Percentiles rank a stretch among this genome's conserved stretches.
Conservation (phyloP, 371 early-diverging fungal species). For the Basidiobolus meristosporus region DNA sequence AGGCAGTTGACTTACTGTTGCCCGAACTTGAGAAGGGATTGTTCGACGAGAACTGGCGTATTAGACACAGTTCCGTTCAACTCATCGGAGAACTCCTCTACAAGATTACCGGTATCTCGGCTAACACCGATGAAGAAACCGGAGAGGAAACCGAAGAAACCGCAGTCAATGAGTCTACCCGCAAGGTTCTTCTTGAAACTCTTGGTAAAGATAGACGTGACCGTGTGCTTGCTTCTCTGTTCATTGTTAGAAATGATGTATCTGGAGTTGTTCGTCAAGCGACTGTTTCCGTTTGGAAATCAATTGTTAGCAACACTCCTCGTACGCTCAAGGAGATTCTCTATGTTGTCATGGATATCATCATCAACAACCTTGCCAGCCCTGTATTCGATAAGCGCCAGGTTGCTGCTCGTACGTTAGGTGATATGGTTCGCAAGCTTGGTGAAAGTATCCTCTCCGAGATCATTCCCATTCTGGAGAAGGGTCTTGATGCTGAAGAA, state of each 20-base stretch:
- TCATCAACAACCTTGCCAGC: conserved; percentile 61
- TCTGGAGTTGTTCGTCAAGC: conserved; percentile 79
- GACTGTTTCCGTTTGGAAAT: conserved; percentile 85
- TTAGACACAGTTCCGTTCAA: conserved; percentile 86
- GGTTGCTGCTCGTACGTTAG: conserved; percentile 77
- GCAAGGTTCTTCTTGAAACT: conserved; percentile 56
- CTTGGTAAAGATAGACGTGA: conserved; percentile 78
- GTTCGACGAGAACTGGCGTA: conserved; percentile 86
- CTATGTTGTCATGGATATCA: conserved; percentile 65
- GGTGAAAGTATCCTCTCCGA: conserved; percentile 76
- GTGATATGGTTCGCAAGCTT: conserved; percentile 87
- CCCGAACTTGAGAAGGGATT: conserved; percentile 82
- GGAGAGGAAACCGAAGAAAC: conserved; percentile 21
- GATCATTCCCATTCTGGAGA: conserved; percentile 75
- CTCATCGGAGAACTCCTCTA: conserved; percentile 87
- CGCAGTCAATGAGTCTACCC: conserved; percentile 35
- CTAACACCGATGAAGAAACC: conserved; percentile 30
- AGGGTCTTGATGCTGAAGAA: conserved; percentile 45
- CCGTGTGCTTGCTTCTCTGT: conserved; percentile 76
- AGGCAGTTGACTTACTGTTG: conserved; percentile 74
- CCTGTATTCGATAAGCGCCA: conserved; percentile 48
- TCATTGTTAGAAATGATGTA: conserved; percentile 71
- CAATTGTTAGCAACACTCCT: conserved; percentile 86
- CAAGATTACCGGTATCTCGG: conserved; percentile 64
- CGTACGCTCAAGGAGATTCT: conserved; percentile 89